Conservation (phyloP, 176 grass and related monocot genomes). For the Musa troglodytarum region DNA sequence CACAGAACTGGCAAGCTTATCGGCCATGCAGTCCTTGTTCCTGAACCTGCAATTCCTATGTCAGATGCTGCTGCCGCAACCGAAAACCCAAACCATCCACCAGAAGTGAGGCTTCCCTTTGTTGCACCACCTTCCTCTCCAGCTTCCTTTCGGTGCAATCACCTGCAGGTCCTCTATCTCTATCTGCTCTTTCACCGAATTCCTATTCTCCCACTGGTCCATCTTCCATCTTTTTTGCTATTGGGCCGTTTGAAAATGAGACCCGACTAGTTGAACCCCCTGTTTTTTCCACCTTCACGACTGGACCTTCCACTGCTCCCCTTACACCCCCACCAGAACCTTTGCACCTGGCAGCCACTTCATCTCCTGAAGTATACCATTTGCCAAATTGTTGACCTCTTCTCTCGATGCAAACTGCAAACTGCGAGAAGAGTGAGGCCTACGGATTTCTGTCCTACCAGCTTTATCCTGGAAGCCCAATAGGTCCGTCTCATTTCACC, state of each 20-base stretch:
- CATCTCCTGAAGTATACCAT: slow-evolving; percentile 83
- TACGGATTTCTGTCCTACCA: slow-evolving; percentile 46
- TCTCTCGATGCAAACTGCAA: slow-evolving; percentile 35
- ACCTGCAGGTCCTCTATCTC: slow-evolving; percentile 40
- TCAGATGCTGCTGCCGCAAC: slow-evolving; percentile 37
- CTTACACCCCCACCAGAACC: slow-evolving; percentile 88
- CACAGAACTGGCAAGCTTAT: slow-evolving; percentile 64
- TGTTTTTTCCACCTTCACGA: slow-evolving; percentile 80
- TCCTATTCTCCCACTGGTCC: slow-evolving; percentile 43
- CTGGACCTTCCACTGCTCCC: slow-evolving; percentile 89
- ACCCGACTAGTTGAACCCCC: slow-evolving; percentile 89
- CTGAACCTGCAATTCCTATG: slow-evolving; percentile 46
- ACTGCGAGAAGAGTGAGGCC: slow-evolving; percentile 38
- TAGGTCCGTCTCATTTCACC: slow-evolving; percentile 66
- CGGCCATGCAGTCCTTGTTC: slow-evolving; percentile 59
- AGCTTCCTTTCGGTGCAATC: slow-evolving; percentile 71
- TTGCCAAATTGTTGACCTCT: slow-evolving; percentile 81
- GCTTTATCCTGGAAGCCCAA: slow-evolving; percentile 70
- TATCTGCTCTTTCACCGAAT: slow-evolving; percentile 51
- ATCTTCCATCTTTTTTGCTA: slow-evolving; percentile 65
- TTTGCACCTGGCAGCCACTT: slow-evolving; percentile 77
- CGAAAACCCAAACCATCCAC: slow-evolving; percentile 50
- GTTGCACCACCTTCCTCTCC: slow-evolving; percentile 87
- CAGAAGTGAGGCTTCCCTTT: slow-evolving; percentile 49
- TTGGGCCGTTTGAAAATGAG: slow-evolving; percentile 90